Evolutionary conservation across 352 stramenopile genomes (phyloP).

Genomic region (Pythium rhizo-oryzae): DNA sequence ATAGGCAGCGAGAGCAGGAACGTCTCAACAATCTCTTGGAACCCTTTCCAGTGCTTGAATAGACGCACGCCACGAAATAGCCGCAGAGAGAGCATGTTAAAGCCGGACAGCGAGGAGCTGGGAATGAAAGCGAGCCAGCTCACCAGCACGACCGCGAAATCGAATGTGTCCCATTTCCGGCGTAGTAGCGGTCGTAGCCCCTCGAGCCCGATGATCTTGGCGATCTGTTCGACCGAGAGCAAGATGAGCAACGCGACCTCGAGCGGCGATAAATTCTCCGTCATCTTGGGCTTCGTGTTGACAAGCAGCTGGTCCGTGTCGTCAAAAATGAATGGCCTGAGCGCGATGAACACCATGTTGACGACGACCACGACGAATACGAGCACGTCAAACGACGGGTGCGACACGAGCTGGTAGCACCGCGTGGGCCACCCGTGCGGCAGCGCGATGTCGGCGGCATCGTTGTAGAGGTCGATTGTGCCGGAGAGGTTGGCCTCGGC

Average conservation of each 20-base stretch:
- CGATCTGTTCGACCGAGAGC: conserved; percentile 67
- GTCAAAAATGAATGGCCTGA: conserved; percentile 60
- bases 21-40: conserved; percentile 80
- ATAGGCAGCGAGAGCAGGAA: conserved; percentile 74
- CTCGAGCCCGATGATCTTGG: conserved; percentile 69
- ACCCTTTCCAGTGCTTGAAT: conserved; percentile 77
- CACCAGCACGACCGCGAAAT: conserved; percentile 58
- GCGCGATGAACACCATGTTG: conserved; percentile 74
- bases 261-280: conserved; percentile 54
- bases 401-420: conserved; percentile 69
- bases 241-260: conserved; percentile 67
- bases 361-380: conserved; percentile 60
- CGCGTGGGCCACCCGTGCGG: conserved; percentile 47
- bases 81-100: conserved; percentile 73
- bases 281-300: conserved; percentile 41
- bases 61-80: conserved; percentile 72
- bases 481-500: conserved; percentile 47
- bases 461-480: conserved; percentile 47
- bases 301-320: conserved; percentile 39
- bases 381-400: conserved; percentile 78
- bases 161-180: conserved; percentile 73
- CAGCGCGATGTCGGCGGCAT: conserved; percentile 52
- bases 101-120: conserved; percentile 46
- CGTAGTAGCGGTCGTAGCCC: conserved; percentile 57
- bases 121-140: conserved; percentile 67